Base-by-base conservation (phyloP, 257 asterid species). In the Schizonepeta tenuifolia region DNA sequence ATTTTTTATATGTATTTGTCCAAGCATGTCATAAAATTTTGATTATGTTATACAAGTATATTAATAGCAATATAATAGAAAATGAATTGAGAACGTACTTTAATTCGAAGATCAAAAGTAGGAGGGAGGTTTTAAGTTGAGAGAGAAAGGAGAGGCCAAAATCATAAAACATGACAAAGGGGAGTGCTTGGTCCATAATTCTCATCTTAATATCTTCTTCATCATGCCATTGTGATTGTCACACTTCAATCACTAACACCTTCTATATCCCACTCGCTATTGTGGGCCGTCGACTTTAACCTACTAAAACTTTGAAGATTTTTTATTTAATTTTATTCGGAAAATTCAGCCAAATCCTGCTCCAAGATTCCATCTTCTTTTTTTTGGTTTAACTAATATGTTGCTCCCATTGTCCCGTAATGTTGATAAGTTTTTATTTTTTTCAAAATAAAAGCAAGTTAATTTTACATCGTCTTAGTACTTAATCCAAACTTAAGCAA, bases 171-270 rank as follows among this genome's bases (percentile, higher is more conserved):
- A n/a, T 22, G 80, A 76, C 73, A 62, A 76, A 67, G 44, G 38
- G 44, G 65, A 54, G 78, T 54, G 77, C 75, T 72, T 67, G 78
- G 82, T 66, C 69, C 21, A 70, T 70, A 76, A 70, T 76, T 64
- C 76, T 76, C 80, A 70, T 76, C 80, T 70, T 63, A 43, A 70
- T 11, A 76, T 76, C 80, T 53, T 51, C 43, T 53, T 66, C 6
- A 46, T 51, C 43, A 61, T 66, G 6, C 56, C 72, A 78, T 24
- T 51, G 18, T 51, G 65, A 55, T 55, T 67, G 82, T 67, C 72
- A 63, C 62, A 62, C 72, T 71, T 57, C 74, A 57, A 22, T 71
- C 65, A 56, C 75, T 9, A 57, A 33, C 20, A 35, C 65, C 18
- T 71, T 24, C 26, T 18, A 5, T 8, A 5, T 8, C 74, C 70